Conservation (phyloP, 1,139 yeast genomes). For the Suhomyces guaymorum region DNA sequence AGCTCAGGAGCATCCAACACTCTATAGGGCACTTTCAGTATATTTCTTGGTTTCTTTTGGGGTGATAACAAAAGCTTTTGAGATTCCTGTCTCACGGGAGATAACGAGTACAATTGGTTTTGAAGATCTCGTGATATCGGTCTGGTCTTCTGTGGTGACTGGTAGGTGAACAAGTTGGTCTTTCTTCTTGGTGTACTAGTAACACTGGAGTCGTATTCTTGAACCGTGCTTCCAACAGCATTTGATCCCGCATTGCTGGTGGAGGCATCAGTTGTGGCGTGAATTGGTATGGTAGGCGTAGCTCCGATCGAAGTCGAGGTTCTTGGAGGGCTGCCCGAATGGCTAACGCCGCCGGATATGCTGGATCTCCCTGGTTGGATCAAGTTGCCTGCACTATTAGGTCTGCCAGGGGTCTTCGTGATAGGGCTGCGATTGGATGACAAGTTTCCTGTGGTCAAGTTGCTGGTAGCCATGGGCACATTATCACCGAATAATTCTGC, state of each 20-base stretch:
- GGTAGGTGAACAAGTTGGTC: conserved; percentile 67
- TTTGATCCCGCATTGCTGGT: conserved; percentile 1
- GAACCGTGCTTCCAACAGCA: conserved; percentile 3
- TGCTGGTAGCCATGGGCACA: conserved; percentile 57
- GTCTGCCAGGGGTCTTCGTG: conserved; percentile 17
- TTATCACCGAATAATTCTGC: conserved; percentile 92
- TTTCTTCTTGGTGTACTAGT: conserved; percentile 57
- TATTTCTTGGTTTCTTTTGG: conserved; percentile 72
- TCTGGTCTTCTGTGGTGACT: conserved; percentile 63
- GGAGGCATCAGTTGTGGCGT: conserved; percentile 6
- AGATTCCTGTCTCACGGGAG: conserved; percentile 89
- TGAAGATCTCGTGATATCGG: conserved; percentile 64
- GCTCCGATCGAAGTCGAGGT: conserved; percentile 8
- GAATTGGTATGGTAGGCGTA: conserved; percentile 5
- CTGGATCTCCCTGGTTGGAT: conserved; percentile 11
- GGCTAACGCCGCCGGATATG: conserved; percentile 2
- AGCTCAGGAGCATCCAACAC: conserved; percentile 96
- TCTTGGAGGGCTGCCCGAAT: conserved; percentile 13
- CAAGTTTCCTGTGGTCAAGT: conserved; percentile 20
- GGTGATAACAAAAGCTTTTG: conserved; percentile 80
- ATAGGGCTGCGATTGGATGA: conserved; percentile 13
- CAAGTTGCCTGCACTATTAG: conserved; percentile 25
- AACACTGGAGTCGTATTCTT: conserved; percentile 24
- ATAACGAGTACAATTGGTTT: conserved; percentile 73
- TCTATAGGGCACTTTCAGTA: conserved; percentile 85